A percentile compares a stretch with the other conserved stretches of the same genome.
phyloP scores from a whole-genome alignment of 768 basidiomycete genomes.

The Podaxis sp. region DNA sequence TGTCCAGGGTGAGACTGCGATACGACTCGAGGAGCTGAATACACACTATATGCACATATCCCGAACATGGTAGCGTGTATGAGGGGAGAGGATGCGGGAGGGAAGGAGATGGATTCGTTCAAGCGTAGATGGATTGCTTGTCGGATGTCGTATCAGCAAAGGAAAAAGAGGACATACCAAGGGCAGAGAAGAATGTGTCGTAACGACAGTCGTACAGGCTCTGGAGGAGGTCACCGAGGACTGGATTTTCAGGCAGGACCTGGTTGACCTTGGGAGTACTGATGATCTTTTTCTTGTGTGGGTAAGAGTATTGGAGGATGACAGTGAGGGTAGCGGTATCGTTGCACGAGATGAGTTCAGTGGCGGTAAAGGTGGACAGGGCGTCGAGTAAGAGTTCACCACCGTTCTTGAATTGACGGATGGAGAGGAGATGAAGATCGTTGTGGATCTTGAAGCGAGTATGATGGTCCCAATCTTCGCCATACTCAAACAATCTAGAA shows the following conservation, averaged over 20 bases:
- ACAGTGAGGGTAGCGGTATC: slow-evolving; percentile 88
- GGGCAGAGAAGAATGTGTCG: slow-evolving; percentile 88
- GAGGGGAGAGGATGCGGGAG: slow-evolving; percentile 80
- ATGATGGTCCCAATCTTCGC: slow-evolving; percentile 97
- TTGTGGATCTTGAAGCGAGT: slow-evolving; percentile 97
- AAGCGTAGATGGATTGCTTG: slow-evolving; percentile 61
- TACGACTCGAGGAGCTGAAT: slow-evolving; percentile 90
- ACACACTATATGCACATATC: slow-evolving; percentile 97
- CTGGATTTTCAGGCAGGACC: slow-evolving; percentile 78
- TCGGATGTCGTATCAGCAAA: neutral
- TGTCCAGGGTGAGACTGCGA: slow-evolving; percentile 84
- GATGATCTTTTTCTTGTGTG: slow-evolving; percentile 94
- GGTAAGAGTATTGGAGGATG: slow-evolving; percentile 69
- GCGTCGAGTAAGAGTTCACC: slow-evolving; percentile 89
- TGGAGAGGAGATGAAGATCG: slow-evolving; percentile 80
- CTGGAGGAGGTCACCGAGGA: slow-evolving; percentile 80
- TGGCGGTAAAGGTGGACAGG: slow-evolving; percentile 91
- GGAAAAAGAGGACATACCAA: slow-evolving; percentile 50
- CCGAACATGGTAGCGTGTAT: slow-evolving; percentile 87
- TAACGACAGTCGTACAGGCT: slow-evolving; percentile 94
- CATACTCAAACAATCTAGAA: slow-evolving; percentile 82
- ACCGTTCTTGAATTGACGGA: slow-evolving; percentile 86
- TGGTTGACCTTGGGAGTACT: slow-evolving; percentile 84
- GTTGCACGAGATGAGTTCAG: slow-evolving; percentile 84
- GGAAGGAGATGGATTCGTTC: slow-evolving; percentile 88